Conservation (phyloP, 1,284 basidiomycete species). For the Coriolopsis trogii region DNA sequence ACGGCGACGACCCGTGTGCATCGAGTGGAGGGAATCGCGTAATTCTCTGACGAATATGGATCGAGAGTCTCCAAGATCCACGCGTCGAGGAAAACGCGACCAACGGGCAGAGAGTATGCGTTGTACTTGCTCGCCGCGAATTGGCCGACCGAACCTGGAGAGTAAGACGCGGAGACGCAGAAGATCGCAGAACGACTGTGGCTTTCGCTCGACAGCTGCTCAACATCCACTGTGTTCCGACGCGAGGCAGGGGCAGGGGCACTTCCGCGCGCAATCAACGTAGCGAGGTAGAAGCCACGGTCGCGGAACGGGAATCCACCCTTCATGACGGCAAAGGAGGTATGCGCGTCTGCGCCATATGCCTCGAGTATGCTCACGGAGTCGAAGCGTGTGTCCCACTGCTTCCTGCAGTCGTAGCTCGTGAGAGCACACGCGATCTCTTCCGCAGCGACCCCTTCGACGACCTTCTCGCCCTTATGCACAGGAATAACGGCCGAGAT, state of each 20-base stretch:
- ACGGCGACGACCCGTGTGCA: conserved; percentile 89
- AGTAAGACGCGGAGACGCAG: conserved; percentile 78
- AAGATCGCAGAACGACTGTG: conserved; percentile 64
- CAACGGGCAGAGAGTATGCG: conserved; percentile 72
- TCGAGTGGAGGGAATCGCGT: conserved; percentile 92
- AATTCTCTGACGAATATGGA: conserved; percentile 94
- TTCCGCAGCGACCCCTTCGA: conserved; percentile 94
- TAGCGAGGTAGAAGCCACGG: conserved; percentile 84
- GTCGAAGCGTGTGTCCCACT: conserved; percentile 88
- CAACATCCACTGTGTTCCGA: conserved; percentile 31
- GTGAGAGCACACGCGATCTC: conserved; percentile 80
- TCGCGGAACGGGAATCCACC: conserved; percentile 92
- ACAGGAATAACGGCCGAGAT: conserved; percentile 86
- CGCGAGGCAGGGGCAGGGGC: conserved; percentile 36
- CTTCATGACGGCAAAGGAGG: conserved; percentile 70
- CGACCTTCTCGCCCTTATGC: conserved; percentile 89
- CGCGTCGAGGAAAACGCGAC: conserved; percentile 87
- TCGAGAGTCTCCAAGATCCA: conserved; percentile 98
- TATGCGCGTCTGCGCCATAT: conserved; percentile 79
- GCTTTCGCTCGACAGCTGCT: conserved; percentile 28
- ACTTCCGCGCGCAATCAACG: conserved; percentile 68
- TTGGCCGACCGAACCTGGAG: conserved; percentile 57
- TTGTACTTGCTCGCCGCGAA: conserved; percentile 79
- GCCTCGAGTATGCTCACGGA: conserved; percentile 73
- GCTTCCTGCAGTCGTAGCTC: conserved; percentile 72